Conservation (phyloP, 306 rosid genomes). For the Cicer chorassanicum region DNA sequence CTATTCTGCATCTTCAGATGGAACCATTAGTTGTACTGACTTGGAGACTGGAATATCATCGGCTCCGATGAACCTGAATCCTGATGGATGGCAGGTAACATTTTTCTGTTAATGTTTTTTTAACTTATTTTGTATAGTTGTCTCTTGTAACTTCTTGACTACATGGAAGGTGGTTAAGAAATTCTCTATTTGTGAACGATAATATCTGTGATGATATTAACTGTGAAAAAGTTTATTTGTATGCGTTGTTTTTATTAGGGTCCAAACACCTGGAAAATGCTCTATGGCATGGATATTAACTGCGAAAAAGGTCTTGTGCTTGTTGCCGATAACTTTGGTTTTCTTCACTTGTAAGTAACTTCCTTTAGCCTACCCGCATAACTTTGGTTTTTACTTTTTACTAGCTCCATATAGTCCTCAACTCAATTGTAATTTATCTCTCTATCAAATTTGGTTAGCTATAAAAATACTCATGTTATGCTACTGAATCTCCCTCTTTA, state of each 20-base stretch:
- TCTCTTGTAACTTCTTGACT: slow-evolving; percentile 14
- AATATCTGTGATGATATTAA: slow-evolving; percentile 10
- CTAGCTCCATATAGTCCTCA: slow-evolving; percentile 4
- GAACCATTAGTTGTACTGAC: slow-evolving; percentile 78
- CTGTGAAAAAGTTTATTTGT: slow-evolving; percentile 9
- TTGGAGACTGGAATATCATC: slow-evolving; percentile 86
- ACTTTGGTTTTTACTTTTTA: background rate
- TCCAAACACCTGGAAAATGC: slow-evolving; percentile 78
- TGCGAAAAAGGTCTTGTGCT: slow-evolving; percentile 72
- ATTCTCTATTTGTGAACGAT: slow-evolving; percentile 9
- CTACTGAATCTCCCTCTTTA: too few relatives aligned
- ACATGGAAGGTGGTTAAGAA: background rate
- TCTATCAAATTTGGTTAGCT: background rate
- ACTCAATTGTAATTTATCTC: background rate
- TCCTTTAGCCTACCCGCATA: background rate
- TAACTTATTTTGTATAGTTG: background rate
- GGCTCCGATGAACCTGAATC: slow-evolving; percentile 73
- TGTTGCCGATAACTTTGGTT: slow-evolving; percentile 88
- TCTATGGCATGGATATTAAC: slow-evolving; percentile 95
- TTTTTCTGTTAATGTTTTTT: background rate
- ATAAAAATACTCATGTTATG: background rate
- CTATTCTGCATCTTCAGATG: slow-evolving; percentile 93
- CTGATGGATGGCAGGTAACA: slow-evolving; percentile 89
- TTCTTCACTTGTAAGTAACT: slow-evolving; percentile 70
- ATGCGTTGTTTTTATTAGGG: slow-evolving; percentile 60